Base-by-base conservation (phyloP, 805 yeast genomes). In the Saturnispora galanensis region DNA sequence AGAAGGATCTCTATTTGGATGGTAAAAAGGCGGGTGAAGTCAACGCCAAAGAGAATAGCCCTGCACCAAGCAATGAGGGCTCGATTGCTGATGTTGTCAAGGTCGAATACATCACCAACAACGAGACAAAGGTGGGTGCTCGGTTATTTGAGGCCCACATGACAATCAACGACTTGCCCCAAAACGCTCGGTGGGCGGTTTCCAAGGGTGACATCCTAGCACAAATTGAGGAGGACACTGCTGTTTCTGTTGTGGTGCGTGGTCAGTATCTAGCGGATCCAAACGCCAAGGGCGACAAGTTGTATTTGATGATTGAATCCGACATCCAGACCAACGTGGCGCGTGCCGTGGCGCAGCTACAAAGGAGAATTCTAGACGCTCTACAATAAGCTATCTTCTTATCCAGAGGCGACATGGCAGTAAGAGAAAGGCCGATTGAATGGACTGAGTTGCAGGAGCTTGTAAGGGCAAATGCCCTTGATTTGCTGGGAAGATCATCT, bases 121-220 rank as follows among this genome's bases (percentile, higher is more conserved):
- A 10, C 12, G 37, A 36, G n/a, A 35, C 36, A 12, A 42, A 42
- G 15, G 36, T 42, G 11, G 45, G 45, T n/a, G 41, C 45, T 11
- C 31, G 45, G 17, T 36, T 36, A 32, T 32, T 31, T 37, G 45
- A 42, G 33, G 45, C 45, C 7, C 45, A 42, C 31, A 70, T 90
- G 39, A 74, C 77, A 40, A 79, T 90, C 51, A 90, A 90, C 53
- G 97, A 93, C 59, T 68, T 84, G 31, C 95, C 97, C 0, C 87
- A 83, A 56, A 68, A 71, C 21, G 84, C 84, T 0, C 67, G 96
- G 54, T 83, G 94, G 94, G 69, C 68, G 45, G 84, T 83, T 2
- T 77, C 88, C 3, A 81, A 79, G 53, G 73, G 81, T 31, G 80
- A 81, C 1, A 79, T 77, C 38, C 65, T 82, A 34, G 60, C 74